Evolutionary conservation across 441 rosid species (phyloP), one percentile per base, ranked within the genome.

Genomic region (Omphalea diandra): DNA sequence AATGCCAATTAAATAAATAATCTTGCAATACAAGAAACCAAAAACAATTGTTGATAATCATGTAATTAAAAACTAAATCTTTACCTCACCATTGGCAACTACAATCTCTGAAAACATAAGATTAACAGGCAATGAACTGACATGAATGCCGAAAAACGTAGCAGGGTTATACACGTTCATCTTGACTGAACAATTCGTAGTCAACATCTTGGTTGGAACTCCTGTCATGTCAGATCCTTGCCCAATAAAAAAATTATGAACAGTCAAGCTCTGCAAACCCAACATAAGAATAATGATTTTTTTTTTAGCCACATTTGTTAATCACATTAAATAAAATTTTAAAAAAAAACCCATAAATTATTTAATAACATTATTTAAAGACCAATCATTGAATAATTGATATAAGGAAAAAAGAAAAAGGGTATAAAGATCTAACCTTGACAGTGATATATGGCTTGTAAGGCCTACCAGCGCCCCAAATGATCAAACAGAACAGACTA

Each of bases 381-480:
- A 61, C 11, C 40, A n/a, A n/a, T n/a, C n/a, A n/a, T n/a, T n/a
- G n/a, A n/a, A n/a, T n/a, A n/a, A n/a, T n/a, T n/a, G n/a, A n/a
- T n/a, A n/a, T n/a, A n/a, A n/a, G n/a, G n/a, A n/a, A n/a, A n/a
- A n/a, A n/a, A n/a, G n/a, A n/a, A n/a, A n/a, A n/a, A n/a, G n/a
- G n/a, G n/a, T n/a, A n/a, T n/a, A 58, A 55, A 38, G 43, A 53
- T 1, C 20, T 52, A 79, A 88, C 94, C 90, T 86, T 85, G 62
- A 92, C 86, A 0, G 76, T 70, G 65, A 94, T 81, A 32, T 80
- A 59, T 0, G 97, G 90, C 57, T 86, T 85, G 80, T 78, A 89
- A 84, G 94, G 93, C 74, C 91, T 80, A 58, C 94, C 83, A 38
- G 90, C 91, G 0, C 94, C 93, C 97, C 97, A 92, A 9, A 95